phyloP scores from a whole-genome alignment of 805 yeast genomes.

The Ogataea nonfermentans region DNA sequence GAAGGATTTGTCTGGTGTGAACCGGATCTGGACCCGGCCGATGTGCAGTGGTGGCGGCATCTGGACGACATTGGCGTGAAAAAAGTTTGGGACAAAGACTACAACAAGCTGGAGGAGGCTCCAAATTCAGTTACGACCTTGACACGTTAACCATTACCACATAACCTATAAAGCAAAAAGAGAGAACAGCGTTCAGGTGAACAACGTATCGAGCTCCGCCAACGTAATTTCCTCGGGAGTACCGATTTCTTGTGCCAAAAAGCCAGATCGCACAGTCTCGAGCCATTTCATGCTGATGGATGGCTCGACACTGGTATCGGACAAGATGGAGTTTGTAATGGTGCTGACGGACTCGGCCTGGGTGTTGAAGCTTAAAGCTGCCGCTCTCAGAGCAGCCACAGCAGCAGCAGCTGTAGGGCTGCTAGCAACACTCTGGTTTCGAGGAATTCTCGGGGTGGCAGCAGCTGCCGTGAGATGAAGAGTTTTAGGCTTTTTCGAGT shows the following conservation, averaged over 20 bases:
- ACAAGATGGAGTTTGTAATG: constrained; percentile 33
- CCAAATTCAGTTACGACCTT: constrained; percentile 9
- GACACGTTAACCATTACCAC: constrained; percentile 15
- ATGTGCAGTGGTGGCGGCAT: constrained; percentile 39
- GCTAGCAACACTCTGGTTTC: constrained; percentile 49
- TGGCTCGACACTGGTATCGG: constrained; percentile 36
- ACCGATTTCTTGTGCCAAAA: constrained; percentile 72
- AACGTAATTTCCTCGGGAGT: constrained; percentile 76
- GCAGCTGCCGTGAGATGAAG: constrained; percentile 69
- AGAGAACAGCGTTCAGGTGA: constrained; percentile 26
- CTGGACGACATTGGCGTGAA: constrained; percentile 30
- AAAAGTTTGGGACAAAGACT: constrained; percentile 32
- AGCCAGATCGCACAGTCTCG: constrained; percentile 72
- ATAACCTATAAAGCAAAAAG: constrained; percentile 12
- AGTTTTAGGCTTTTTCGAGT: constrained; percentile 47
- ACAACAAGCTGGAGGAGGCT: constrained; percentile 20
- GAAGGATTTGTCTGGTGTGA: constrained; percentile 88
- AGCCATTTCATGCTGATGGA: constrained; percentile 61
- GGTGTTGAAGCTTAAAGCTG: constrained; percentile 29
- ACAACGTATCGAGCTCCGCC: constrained; percentile 61
- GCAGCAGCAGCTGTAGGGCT: constrained; percentile 69
- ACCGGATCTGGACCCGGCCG: constrained; percentile 90
- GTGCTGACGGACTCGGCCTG: constrained; percentile 39
- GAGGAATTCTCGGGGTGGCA: constrained; percentile 78
- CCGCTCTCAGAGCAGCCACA: constrained; percentile 65